Base-by-base conservation (phyloP, 805 yeast species). In the Blastobotrys americana region DNA sequence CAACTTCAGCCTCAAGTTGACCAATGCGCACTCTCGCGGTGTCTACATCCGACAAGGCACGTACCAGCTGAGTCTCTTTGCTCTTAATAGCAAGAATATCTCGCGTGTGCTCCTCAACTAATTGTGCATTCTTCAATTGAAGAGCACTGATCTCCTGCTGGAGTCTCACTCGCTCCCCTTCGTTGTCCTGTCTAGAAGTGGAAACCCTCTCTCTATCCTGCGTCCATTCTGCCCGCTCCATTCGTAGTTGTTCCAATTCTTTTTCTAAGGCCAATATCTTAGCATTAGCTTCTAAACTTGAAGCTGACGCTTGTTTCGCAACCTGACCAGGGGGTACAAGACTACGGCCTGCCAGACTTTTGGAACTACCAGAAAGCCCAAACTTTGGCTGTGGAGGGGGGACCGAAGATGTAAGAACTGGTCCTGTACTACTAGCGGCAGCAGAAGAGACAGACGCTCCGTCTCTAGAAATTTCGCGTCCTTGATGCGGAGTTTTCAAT, bases 51-150 rank as follows among this genome's bases (percentile, higher is more conserved):
- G 78, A 73, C 35, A 68, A 73, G 19, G 78, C 64, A 37, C 93
- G 65, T 36, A 72, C 67, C 5, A 84, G 60, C 57, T 81, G 87
- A 0, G 85, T 77, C 40, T 84, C 93, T 51, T 77, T 79, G 25
- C 84, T 79, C 58, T 82, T 82, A 19, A 76, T 58, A 44, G 72
- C 66, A 53, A 81, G 66, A 37, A 66, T 65, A 39, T 73, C 69
- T 34, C 68, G 69, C 2, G 80, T 76, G 40, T 72, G 70, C 41
- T 77, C 80, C 39, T 72, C 76, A 49, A 68, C 69, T 37, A 73
- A 56, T 44, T 62, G 61, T 13, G 61, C 53, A 38, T 56, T 56
- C 34, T 49, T 59, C 9, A 52, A 43, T 41, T 61, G 68, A 25
- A 70, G 43, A 10, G 55, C 53, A n/a, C 56, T 57, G 23, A 70